These are phyloP conservation scores for Endocalyx cinctus DNA, from an alignment of 2,329 filamentous ascomycete species.

Conservation along the genomic window DNA sequence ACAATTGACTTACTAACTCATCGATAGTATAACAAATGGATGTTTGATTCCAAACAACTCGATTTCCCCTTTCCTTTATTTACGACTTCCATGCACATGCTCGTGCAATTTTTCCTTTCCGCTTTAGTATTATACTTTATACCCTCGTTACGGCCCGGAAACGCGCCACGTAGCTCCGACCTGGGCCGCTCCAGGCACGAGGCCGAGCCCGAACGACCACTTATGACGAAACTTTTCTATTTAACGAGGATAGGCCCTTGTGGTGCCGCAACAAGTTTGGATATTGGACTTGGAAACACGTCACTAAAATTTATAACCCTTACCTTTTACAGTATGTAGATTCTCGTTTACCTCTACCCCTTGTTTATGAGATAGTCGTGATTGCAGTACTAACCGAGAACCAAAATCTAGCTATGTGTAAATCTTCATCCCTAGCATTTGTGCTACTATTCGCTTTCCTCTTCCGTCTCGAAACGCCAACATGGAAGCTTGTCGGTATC, in stretches of 20 bases:
- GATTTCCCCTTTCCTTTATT: slow-evolving; percentile 95
- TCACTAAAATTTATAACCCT: slow-evolving; percentile 93
- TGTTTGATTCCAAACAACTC: slow-evolving; percentile 82
- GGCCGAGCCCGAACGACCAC: slow-evolving; percentile 48
- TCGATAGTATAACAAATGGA: slow-evolving; percentile 95
- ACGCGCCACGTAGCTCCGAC: slow-evolving; percentile 40
- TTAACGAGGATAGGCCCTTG: slow-evolving; percentile 87
- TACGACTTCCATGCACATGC: slow-evolving; percentile 92
- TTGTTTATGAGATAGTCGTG: not conserved
- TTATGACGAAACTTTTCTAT: slow-evolving; percentile 90
- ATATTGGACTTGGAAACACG: slow-evolving; percentile 94
- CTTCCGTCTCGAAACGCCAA: slow-evolving; percentile 85
- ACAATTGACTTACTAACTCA: slow-evolving; percentile 20
- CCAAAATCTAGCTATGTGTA: slow-evolving; percentile 74
- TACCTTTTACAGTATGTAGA: slow-evolving; percentile 84
- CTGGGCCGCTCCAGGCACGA: slow-evolving; percentile 47
- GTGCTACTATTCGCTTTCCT: slow-evolving; percentile 93
- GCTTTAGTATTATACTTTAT: slow-evolving; percentile 74
- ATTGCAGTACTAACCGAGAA: not conserved
- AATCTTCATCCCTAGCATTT: slow-evolving; percentile 92
- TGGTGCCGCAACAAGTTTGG: slow-evolving; percentile 85
- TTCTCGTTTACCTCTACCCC: too few relatives aligned
- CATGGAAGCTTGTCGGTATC: slow-evolving; percentile 78
- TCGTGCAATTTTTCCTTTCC: slow-evolving; percentile 83
- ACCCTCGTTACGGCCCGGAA: slow-evolving; percentile 71